A percentile compares a stretch with the other conserved stretches of the same genome.
phyloP scores from a whole-genome alignment of 768 basidiomycete species.

The Mycena floridula region DNA sequence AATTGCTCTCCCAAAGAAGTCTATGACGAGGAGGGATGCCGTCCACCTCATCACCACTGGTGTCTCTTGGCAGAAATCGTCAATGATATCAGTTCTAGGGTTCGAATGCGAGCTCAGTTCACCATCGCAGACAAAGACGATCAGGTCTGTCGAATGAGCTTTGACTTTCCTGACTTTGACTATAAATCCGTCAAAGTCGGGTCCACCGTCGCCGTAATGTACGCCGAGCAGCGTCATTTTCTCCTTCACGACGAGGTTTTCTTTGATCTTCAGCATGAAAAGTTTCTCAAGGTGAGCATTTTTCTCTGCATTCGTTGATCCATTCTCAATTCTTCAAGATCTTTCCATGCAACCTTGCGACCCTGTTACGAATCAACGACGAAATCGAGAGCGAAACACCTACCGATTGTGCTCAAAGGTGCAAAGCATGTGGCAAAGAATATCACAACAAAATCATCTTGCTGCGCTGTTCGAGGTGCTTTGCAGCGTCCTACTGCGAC shows the following conservation, averaged over 20 bases:
- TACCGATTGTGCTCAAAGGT: conserved; percentile 3
- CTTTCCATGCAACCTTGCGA: conserved; percentile 9
- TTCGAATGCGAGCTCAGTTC: not conserved
- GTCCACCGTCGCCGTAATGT: conserved; percentile 9
- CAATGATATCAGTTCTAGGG: not conserved
- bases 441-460: conserved; percentile 2
- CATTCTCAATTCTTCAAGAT: conserved; percentile 1
- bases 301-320: not conserved
- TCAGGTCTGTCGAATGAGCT: too few relatives aligned
- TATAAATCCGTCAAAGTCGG: conserved; percentile 4
- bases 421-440: conserved; percentile 9
- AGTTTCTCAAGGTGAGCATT: conserved; percentile 10
- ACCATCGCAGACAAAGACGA: conserved; percentile 4
- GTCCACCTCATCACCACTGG: conserved; percentile 8
- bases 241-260: not conserved
- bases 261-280: conserved; percentile 7
- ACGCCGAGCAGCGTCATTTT: conserved; percentile 8
- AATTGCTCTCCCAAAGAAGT: conserved; percentile 6
- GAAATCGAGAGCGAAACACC: conserved; percentile 9
- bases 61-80: conserved; percentile 10
- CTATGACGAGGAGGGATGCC: not conserved
- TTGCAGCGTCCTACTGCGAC: conserved; percentile 7
- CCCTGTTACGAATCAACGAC: conserved; percentile 11
- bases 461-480: conserved; percentile 10
- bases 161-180: conserved; percentile 7